A percentile compares a stretch with the other conserved stretches of the same genome.
Evolutionary conservation across 805 yeast species (phyloP).

Genomic region (Candida sanyiensis): DNA sequence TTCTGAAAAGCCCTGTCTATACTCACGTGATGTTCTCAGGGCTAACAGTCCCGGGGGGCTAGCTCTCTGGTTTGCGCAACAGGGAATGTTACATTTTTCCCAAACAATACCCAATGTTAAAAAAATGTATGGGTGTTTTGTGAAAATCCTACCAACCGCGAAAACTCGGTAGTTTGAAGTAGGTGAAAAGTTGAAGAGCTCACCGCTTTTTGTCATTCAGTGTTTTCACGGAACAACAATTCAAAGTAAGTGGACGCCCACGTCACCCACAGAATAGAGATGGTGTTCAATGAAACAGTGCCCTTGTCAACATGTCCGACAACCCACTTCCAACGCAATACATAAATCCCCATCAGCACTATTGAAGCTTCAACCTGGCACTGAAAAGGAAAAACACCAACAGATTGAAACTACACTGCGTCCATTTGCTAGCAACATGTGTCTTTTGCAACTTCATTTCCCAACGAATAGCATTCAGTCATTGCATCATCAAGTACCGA

Average conservation of each 20-base stretch:
- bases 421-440: too few relatives aligned
- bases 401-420: too few relatives aligned
- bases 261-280: background rate
- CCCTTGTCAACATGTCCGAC: too few relatives aligned
- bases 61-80: background rate
- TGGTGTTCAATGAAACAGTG: too few relatives aligned
- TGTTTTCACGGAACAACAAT: constrained; percentile 5
- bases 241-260: constrained; percentile 4
- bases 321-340: too few relatives aligned
- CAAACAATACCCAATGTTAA: background rate
- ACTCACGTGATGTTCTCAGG: background rate
- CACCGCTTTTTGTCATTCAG: background rate
- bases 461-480: too few relatives aligned
- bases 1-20: background rate
- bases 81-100: background rate
- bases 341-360: too few relatives aligned
- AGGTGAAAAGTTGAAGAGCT: constrained; percentile 5
- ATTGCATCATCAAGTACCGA: too few relatives aligned
- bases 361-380: too few relatives aligned
- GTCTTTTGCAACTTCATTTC: too few relatives aligned
- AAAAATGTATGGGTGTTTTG: constrained; percentile 3
- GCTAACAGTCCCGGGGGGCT: background rate
- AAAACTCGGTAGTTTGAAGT: background rate
- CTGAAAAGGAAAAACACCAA: too few relatives aligned
- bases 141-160: constrained; percentile 1